Evolutionary conservation across 108 stramenopile species (phyloP), one percentile per base, ranked within the genome.

Genomic region (Craspedostauros australis): DNA sequence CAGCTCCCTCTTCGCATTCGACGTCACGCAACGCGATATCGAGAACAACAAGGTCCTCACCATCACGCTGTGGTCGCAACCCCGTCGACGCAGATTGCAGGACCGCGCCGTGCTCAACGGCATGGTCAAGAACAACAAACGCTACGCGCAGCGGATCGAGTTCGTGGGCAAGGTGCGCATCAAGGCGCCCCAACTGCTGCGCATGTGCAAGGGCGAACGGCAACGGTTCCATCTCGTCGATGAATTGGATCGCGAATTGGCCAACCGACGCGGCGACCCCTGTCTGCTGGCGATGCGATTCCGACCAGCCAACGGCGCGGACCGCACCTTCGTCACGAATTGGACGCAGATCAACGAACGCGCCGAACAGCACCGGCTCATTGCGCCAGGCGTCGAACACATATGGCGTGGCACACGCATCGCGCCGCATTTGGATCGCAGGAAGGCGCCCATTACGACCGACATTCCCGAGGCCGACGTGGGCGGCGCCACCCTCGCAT

Each of bases 11-110:
- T 50, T 50, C 16, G 37, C 26, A 4, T 34, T 57, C 20, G 25
- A 33, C 3, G 31, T 66, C 9, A 42, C 64, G n/a, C 50, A 21
- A 1, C 16, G 31, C 20, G 61, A 62, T 34, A 32, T 62, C 15
- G 42, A 32, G 14, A 62, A 62, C 33, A 43, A 62, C 1, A 52
- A 53, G 28, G 11, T 26, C 8, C 38, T 62, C 21, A 53, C 21
- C 21, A 53, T 62, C 24, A 52, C 40, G 4, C 8, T 62, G n/a
- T 62, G 61, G 61, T 50, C 51, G n/a, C 27, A 38, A 52, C 50
- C 51, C 2, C 48, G 48, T 16, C 32, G 29, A 40, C 27, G 25
- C 27, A 25, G n/a, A 2, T 12, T 20, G 14, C n/a, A 20, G 21
- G 31, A 20, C 14, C 23, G 47, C 11, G 20, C 16, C 0, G 36